These are phyloP conservation scores for Calendula officinalis DNA, from an alignment of 129 eudicot genomes.

Conservation along the genomic window DNA sequence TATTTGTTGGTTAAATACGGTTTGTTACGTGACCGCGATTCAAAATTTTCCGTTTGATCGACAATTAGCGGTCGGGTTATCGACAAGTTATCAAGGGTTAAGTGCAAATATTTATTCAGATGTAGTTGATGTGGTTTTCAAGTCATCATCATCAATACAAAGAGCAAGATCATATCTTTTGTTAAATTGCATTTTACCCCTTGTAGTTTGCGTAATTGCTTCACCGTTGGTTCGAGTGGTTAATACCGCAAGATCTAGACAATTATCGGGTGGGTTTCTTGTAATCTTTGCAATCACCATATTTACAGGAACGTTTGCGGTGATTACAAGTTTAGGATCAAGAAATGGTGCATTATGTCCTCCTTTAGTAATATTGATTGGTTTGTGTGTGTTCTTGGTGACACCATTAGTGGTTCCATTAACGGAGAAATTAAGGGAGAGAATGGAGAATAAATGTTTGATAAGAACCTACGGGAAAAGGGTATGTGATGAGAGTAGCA, in stretches of 20 bases:
- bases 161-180: constrained; percentile 55
- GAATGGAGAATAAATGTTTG: constrained; percentile 48
- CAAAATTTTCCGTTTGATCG: constrained; percentile 71
- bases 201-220: constrained; percentile 44
- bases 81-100: constrained; percentile 76
- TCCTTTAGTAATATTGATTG: constrained; percentile 29
- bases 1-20: constrained; percentile 91
- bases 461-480: constrained; percentile 40
- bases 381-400: constrained; percentile 48
- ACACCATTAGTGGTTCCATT: constrained; percentile 58
- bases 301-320: constrained; percentile 61
- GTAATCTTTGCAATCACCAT: constrained; percentile 50
- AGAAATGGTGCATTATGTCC: constrained; percentile 7
- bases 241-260: constrained; percentile 35
- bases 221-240: constrained; percentile 49
- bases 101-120: constrained; percentile 70
- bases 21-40: constrained; percentile 63
- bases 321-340: constrained; percentile 46
- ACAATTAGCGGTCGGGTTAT: constrained; percentile 62
- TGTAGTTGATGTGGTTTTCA: constrained; percentile 41
- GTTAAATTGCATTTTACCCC: constrained; percentile 62
- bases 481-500: constrained; percentile 31
- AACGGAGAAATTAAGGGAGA: constrained; percentile 48
- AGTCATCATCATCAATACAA: constrained; percentile 19
- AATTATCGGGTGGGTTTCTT: constrained; percentile 45